Conservation (phyloP, 2,329 filamentous ascomycete genomes). For the Penicillium sp. region DNA sequence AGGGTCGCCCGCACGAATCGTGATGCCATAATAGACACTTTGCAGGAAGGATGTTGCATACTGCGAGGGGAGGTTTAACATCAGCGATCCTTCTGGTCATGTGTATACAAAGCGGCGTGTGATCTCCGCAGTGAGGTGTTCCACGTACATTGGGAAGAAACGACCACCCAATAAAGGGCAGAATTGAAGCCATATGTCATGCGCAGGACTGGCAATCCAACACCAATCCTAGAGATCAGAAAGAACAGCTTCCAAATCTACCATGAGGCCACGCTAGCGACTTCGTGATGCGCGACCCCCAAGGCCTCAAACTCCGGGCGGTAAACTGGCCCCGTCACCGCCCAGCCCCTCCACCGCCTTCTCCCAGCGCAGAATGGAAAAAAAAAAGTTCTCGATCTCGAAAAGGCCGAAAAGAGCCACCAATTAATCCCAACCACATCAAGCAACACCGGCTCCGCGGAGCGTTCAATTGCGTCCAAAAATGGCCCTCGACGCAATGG, state of each 20-base stretch:
- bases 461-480: conserved; percentile 30
- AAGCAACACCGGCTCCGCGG: conserved; percentile 21
- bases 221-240: background rate
- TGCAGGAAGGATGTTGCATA: conserved; percentile 78
- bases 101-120: background rate
- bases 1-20: conserved; percentile 85
- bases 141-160: conserved; percentile 62
- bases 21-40: conserved; percentile 80
- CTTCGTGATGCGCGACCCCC: conserved; percentile 9
- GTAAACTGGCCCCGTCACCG: conserved; percentile 26
- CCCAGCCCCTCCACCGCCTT: conserved; percentile 33
- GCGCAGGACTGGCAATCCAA: background rate
- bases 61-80: conserved; percentile 49
- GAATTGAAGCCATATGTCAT: conserved; percentile 47
- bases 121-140: conserved; percentile 13
- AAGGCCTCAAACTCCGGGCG: conserved; percentile 3
- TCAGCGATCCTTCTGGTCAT: background rate
- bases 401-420: conserved; percentile 20
- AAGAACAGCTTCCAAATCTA: background rate
- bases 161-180: conserved; percentile 64
- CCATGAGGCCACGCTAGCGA: conserved; percentile 13
- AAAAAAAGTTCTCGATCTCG: conserved; percentile 35
- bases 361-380: conserved; percentile 31
- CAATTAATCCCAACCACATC: conserved; percentile 15
- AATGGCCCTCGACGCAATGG: conserved; percentile 48